These are phyloP conservation scores for Populus tremula DNA, from an alignment of 345 rosid genomes.

Conservation along the genomic window DNA sequence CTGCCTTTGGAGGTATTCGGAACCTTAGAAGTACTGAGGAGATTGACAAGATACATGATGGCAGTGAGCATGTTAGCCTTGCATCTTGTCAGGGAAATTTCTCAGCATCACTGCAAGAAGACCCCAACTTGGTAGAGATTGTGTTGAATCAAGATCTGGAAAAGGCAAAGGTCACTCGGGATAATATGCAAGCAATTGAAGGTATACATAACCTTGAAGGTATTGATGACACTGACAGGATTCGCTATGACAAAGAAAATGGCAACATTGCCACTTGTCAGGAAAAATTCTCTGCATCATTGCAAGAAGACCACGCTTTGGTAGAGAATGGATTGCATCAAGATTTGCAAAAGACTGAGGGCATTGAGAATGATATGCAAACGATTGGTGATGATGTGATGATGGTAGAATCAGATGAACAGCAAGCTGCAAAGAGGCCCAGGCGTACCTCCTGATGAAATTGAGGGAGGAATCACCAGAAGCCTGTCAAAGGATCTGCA, in stretches of 20 bases:
- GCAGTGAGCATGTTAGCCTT: neutral
- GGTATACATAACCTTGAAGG: slow-evolving; percentile 19
- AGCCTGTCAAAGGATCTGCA: slow-evolving; percentile 31
- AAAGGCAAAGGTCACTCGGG: neutral
- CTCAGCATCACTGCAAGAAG: neutral
- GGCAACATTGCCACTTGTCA: slow-evolving; percentile 9
- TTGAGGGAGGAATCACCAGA: slow-evolving; percentile 16
- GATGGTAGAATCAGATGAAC: slow-evolving; percentile 28
- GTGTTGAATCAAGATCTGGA: neutral
- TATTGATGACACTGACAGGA: slow-evolving; percentile 10
- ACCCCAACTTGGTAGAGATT: neutral
- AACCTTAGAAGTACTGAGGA: neutral
- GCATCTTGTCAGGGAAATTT: slow-evolving; percentile 1
- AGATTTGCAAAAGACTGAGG: slow-evolving; percentile 20
- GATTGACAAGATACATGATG: neutral
- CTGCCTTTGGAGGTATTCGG: slow-evolving; percentile 21
- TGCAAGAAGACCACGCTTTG: slow-evolving; percentile 23
- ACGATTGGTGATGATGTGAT: neutral
- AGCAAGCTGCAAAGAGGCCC: slow-evolving; percentile 57
- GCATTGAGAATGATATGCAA: slow-evolving; percentile 6
- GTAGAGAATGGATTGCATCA: slow-evolving; percentile 34
- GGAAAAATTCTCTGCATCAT: slow-evolving; percentile 12
- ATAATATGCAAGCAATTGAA: slow-evolving; percentile 5
- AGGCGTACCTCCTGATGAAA: slow-evolving; percentile 37
- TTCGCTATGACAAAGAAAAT: slow-evolving; percentile 15